Percentiles rank a stretch among this genome's conserved stretches.
Conservation (phyloP, 768 basidiomycete species). For the Xerocomus potaroensis region DNA sequence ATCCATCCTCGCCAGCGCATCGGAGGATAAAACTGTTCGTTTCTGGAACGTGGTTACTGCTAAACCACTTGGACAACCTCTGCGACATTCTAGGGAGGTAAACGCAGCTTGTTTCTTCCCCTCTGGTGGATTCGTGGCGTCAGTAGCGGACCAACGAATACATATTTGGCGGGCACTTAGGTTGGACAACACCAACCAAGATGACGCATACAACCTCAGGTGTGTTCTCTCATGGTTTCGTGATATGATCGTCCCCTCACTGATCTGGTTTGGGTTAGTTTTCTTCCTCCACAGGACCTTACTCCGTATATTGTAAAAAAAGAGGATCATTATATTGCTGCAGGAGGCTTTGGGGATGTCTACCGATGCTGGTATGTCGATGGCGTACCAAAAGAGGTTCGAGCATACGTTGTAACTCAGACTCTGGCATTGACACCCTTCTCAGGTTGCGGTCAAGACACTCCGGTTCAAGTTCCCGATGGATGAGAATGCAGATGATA, state of each 20-base stretch:
- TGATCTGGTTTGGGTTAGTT: too few relatives aligned
- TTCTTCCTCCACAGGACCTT: slow-evolving; percentile 4
- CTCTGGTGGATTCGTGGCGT: slow-evolving; percentile 1
- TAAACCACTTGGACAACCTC: too few relatives aligned
- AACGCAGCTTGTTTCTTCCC: slow-evolving; percentile 10
- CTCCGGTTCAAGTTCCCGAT: slow-evolving; percentile 2
- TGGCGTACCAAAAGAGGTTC: slow-evolving; percentile 4
- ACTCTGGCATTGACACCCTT: background rate
- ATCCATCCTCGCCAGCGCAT: too few relatives aligned
- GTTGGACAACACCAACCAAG: too few relatives aligned
- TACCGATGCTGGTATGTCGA: slow-evolving; percentile 3
- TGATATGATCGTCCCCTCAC: too few relatives aligned
- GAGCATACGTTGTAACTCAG: background rate
- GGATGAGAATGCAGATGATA: background rate
- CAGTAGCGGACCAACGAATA: background rate
- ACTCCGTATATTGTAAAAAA: slow-evolving; percentile 1
- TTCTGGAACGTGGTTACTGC: too few relatives aligned
- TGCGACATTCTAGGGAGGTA: too few relatives aligned
- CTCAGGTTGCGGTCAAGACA: slow-evolving; percentile 25
- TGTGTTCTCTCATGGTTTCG: too few relatives aligned
- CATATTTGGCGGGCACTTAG: background rate
- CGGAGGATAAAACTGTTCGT: too few relatives aligned
- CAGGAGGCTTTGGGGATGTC: slow-evolving; percentile 5
- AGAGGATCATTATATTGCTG: background rate
- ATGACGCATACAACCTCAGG: too few relatives aligned